Percentiles rank a stretch among this genome's conserved stretches.
These are phyloP conservation scores for Thermothelomyces thermophilus DNA, from an alignment of 2,329 filamentous ascomycete genomes.

Conservation along the genomic window DNA sequence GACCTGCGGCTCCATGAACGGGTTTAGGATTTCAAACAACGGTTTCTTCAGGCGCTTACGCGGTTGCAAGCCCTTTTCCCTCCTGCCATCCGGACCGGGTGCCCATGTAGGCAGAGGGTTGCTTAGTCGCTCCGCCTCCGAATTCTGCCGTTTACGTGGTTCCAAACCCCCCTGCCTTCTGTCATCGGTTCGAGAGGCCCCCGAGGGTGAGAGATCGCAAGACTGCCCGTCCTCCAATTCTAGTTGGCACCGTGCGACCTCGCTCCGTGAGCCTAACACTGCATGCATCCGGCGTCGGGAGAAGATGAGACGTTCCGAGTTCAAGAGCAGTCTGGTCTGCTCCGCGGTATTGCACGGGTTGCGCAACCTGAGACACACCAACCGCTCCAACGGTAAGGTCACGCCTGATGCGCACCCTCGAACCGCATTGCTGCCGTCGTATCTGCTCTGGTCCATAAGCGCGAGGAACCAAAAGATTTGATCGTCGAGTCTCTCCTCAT, in stretches of 20 bases:
- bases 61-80: background rate
- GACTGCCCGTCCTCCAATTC: background rate
- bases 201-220: background rate
- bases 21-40: background rate
- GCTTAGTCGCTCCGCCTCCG: too few relatives aligned
- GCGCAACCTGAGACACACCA: slow-evolving; percentile 9
- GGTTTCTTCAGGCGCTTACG: background rate
- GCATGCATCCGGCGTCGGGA: background rate
- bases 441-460: slow-evolving; percentile 6
- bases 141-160: slow-evolving; percentile 7
- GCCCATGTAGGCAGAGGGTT: background rate
- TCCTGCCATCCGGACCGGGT: background rate
- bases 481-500: background rate
- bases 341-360: background rate
- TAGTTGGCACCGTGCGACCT: background rate
- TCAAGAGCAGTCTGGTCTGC: background rate
- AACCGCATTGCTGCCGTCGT: too few relatives aligned
- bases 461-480: slow-evolving; percentile 14
- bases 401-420: background rate
- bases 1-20: background rate
- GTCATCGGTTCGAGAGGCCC: background rate
- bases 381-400: background rate
- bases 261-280: background rate
- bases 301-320: slow-evolving; percentile 3
- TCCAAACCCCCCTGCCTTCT: background rate